Conservation (phyloP, 139 green algal species). For the Gonium pectorale region DNA sequence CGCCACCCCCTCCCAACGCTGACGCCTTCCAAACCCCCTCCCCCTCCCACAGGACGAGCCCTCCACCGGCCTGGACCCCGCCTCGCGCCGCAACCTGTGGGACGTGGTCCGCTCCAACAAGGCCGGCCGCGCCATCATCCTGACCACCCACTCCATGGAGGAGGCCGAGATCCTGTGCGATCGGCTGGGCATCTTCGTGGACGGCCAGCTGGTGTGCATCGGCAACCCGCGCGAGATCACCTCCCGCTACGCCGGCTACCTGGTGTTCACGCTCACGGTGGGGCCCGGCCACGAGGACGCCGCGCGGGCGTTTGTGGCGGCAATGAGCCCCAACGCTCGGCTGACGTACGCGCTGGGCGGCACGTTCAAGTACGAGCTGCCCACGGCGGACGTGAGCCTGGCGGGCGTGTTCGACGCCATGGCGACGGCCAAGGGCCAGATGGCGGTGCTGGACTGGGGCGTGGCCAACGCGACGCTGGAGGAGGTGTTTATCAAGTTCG, state of each 20-base stretch:
- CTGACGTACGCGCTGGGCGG: slow-evolving; percentile 78
- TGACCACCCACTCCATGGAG: slow-evolving; percentile 94
- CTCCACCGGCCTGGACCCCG: slow-evolving; percentile 88
- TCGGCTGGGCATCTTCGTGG: slow-evolving; percentile 83
- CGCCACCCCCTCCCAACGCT: slow-evolving; percentile 75
- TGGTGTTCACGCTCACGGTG: slow-evolving; percentile 88
- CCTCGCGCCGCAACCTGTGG: slow-evolving; percentile 86
- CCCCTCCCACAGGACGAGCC: slow-evolving; percentile 86
- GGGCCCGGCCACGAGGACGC: slow-evolving; percentile 39
- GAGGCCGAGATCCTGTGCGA: slow-evolving; percentile 88
- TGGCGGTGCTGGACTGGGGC: slow-evolving; percentile 82
- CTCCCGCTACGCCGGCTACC: slow-evolving; percentile 61
- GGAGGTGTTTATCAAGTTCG: slow-evolving; percentile 87
- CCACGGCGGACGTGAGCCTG: slow-evolving; percentile 65
- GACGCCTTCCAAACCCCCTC: slow-evolving; percentile 64
- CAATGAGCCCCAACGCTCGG: slow-evolving; percentile 52
- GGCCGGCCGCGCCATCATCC: slow-evolving; percentile 79
- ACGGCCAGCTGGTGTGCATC: slow-evolving; percentile 88
- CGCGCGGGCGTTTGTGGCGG: neutral
- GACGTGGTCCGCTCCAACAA: slow-evolving; percentile 83
- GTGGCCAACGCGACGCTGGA: slow-evolving; percentile 93
- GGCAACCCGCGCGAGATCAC: slow-evolving; percentile 91
- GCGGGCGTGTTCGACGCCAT: slow-evolving; percentile 77
- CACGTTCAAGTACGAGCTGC: slow-evolving; percentile 81
- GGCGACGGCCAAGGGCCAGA: slow-evolving; percentile 55